Evolutionary conservation across 1,284 basidiomycete species (phyloP).

Genomic region (Fomitopsis schrenkii): DNA sequence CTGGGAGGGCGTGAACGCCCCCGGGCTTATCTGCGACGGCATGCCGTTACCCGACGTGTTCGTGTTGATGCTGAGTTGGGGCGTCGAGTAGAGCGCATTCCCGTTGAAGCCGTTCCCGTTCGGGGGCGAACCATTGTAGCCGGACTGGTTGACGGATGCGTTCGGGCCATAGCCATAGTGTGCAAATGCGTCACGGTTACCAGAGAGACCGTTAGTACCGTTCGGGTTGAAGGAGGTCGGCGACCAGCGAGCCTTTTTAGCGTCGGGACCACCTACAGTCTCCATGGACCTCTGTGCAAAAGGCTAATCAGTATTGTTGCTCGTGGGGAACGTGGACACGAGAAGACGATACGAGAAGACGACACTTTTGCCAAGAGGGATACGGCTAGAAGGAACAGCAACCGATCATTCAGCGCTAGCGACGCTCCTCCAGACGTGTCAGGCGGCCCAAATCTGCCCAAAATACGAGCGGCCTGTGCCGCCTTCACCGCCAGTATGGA

Average conservation of each 20-base stretch:
- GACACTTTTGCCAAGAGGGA: background rate
- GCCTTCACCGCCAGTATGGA: background rate
- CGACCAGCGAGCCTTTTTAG: constrained; percentile 85
- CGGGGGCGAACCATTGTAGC: constrained; percentile 44
- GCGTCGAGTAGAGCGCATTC: constrained; percentile 66
- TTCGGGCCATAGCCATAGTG: constrained; percentile 83
- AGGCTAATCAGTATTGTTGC: constrained; percentile 1
- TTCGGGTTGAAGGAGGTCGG: constrained; percentile 54
- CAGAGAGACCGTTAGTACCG: constrained; percentile 35
- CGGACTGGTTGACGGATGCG: constrained; percentile 52
- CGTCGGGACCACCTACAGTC: constrained; percentile 70
- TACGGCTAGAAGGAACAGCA: background rate
- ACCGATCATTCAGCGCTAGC: background rate
- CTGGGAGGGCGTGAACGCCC: constrained; percentile 38
- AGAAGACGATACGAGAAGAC: too few relatives aligned
- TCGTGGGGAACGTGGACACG: background rate
- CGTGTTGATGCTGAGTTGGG: constrained; percentile 64
- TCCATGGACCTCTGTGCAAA: constrained; percentile 71
- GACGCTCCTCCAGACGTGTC: background rate
- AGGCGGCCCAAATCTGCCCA: background rate
- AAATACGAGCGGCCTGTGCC: too few relatives aligned
- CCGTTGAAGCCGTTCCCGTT: constrained; percentile 38
- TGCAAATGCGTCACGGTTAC: constrained; percentile 65
- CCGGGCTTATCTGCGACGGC: constrained; percentile 63
- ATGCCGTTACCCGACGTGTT: constrained; percentile 49